Percentiles rank a stretch among this genome's conserved stretches.
These are phyloP conservation scores for Debaryomycetaceae sp. DNA, from an alignment of 1,139 yeast genomes.

Conservation along the genomic window DNA sequence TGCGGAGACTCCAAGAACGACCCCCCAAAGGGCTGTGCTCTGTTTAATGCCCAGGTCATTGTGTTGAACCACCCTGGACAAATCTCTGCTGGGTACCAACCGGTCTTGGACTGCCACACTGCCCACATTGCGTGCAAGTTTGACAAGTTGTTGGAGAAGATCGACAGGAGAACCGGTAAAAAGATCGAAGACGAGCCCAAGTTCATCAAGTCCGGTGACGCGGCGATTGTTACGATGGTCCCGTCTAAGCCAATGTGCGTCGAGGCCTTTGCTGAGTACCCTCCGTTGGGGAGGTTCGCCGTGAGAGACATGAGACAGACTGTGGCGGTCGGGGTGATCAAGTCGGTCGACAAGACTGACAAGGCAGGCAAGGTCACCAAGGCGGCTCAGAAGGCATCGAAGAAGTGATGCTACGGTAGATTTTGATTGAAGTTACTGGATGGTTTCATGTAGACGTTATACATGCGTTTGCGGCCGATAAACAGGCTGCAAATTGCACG, in stretches of 20 bases:
- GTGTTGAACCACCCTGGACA: slow-evolving; percentile 94
- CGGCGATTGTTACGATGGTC: slow-evolving; percentile 78
- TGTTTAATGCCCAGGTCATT: slow-evolving; percentile 86
- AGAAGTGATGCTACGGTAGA: no score
- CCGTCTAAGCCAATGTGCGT: slow-evolving; percentile 93
- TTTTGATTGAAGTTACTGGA: no score
- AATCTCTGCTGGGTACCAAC: slow-evolving; percentile 89
- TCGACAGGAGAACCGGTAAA: slow-evolving; percentile 95
- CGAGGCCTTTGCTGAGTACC: slow-evolving; percentile 80
- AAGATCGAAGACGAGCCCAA: slow-evolving; percentile 76
- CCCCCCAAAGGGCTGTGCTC: slow-evolving; percentile 79
- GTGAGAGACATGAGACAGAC: slow-evolving; percentile 21
- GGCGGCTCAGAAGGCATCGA: slow-evolving; percentile 98
- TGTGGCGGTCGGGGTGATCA: slow-evolving; percentile 19
- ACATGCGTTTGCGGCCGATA: no score
- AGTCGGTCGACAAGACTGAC: slow-evolving; percentile 29
- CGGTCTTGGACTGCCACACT: slow-evolving; percentile 92
- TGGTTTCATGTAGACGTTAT: no score
- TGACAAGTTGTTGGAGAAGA: slow-evolving; percentile 80
- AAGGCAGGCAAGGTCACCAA: slow-evolving; percentile 98
- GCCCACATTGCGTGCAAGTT: slow-evolving; percentile 93
- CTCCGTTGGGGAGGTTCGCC: slow-evolving; percentile 19
- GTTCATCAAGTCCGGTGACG: slow-evolving; percentile 75
- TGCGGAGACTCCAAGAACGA: slow-evolving; percentile 95
- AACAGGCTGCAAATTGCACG: no score